Conservation (phyloP, 805 yeast genomes). For the Saturnispora hagleri region DNA sequence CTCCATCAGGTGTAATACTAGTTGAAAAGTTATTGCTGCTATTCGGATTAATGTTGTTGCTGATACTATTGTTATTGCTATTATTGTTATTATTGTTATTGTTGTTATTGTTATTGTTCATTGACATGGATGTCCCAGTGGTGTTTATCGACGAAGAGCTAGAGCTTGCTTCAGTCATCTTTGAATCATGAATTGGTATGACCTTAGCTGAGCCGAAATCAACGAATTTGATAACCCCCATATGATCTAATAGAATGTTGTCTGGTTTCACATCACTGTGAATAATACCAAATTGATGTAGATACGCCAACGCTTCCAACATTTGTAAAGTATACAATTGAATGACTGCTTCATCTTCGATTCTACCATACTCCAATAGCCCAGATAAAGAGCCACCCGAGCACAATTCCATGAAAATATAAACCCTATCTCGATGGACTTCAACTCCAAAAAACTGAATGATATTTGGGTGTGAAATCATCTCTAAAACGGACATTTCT, state of each 20-base stretch:
- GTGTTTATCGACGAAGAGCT: constrained; percentile 8
- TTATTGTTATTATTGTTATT: not conserved
- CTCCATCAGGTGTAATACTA: not conserved
- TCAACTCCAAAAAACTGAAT: constrained; percentile 97
- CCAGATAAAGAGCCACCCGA: constrained; percentile 91
- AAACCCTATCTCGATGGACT: constrained; percentile 91
- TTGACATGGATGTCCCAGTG: constrained; percentile 1
- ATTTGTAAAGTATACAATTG: constrained; percentile 86
- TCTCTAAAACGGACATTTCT: constrained; percentile 93
- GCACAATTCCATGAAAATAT: constrained; percentile 95
- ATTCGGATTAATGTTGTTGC: not conserved
- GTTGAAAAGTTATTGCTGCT: not conserved
- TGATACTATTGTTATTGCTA: not conserved
- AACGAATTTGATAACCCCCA: constrained; percentile 89
- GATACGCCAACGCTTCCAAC: constrained; percentile 90
- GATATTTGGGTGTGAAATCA: constrained; percentile 91
- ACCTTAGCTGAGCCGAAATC: constrained; percentile 98
- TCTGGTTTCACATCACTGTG: constrained; percentile 97
- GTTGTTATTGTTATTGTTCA: not conserved
- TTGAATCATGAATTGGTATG: constrained; percentile 38
- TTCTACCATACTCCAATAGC: constrained; percentile 80
- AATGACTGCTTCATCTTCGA: constrained; percentile 88
- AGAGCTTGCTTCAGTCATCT: constrained; percentile 7
- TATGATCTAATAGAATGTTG: constrained; percentile 79
- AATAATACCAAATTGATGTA: constrained; percentile 91